Percentiles rank a stretch among this genome's conserved stretches.
phyloP scores from a whole-genome alignment of 202 grass and related monocot species.

The Dendrocalamus latiflorus region DNA sequence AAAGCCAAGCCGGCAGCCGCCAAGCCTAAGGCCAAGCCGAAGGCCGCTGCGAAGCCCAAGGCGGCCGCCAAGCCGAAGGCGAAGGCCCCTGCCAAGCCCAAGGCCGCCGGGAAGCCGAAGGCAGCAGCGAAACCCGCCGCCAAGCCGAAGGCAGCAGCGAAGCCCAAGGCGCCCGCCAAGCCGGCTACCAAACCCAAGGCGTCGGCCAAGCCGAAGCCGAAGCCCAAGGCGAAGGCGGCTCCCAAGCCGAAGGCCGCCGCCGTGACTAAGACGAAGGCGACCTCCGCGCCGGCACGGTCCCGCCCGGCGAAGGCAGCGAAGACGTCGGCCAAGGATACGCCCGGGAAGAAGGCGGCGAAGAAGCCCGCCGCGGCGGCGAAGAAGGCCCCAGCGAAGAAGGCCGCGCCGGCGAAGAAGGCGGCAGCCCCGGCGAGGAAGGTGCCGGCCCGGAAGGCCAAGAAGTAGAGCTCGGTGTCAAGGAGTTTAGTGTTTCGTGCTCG shows the following conservation, averaged over 20 bases:
- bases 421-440: conserved; percentile 30
- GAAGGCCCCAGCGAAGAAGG: conserved; percentile 39
- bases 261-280: conserved; percentile 33
- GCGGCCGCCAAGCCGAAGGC: background rate
- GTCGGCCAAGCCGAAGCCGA: too few relatives aligned
- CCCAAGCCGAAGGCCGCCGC: conserved; percentile 18
- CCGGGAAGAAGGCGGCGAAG: conserved; percentile 38
- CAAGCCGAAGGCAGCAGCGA: conserved; percentile 20
- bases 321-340: conserved; percentile 30
- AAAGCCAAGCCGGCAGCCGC: conserved; percentile 17
- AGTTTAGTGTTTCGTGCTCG: background rate
- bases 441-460: conserved; percentile 49
- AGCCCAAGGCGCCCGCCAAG: conserved; percentile 41
- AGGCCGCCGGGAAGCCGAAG: conserved; percentile 8
- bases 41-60: conserved; percentile 31
- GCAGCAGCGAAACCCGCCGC: background rate
- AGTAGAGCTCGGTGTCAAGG: conserved; percentile 25
- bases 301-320: conserved; percentile 46
- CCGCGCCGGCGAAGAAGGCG: conserved; percentile 31
- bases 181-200: conserved; percentile 11
- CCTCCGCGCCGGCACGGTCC: too few relatives aligned
- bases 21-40: conserved; percentile 16
- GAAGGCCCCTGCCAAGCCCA: background rate
- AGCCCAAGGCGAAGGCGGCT: too few relatives aligned
- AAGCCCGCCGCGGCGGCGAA: background rate